Evolutionary conservation across 306 rosid genomes (phyloP), one percentile per base, ranked within the genome.

Genomic region (Chamaecrista fasciculata): DNA sequence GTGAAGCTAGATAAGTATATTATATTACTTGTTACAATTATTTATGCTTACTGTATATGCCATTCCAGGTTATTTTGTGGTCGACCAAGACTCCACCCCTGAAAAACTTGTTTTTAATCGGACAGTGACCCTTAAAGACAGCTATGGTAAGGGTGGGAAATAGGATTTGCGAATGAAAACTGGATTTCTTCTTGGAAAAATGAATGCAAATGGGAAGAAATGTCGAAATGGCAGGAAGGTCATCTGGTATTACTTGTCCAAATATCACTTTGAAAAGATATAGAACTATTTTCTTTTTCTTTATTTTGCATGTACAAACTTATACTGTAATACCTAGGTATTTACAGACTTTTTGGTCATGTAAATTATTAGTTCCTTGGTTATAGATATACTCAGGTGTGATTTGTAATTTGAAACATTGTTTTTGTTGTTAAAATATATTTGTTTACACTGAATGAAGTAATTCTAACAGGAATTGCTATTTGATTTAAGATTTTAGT

Each of bases 51-150:
- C 64, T 71, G 14, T 67, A 24, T 69, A 9, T 84, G 58, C 73
- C 34, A 46, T 79, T 78, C 10, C 86, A 95, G 99, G 99, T 18
- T 95, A 91, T 86, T 95, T 95, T 80, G 88, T 73, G 70, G 95
- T 95, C 3, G 97, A 95, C 74, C 80, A 66, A 76, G 97, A 95
- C 70, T 87, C 99, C 0, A 82, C 91, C 73, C 74, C 88, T 3
- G 97, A 84, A 60, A 95, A 89, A 67, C 92, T 91, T 25, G 86
- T 95, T 59, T 91, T 95, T 20, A 94, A 94, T 61, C 83, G 97
- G 50, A 91, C 99, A 0, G 99, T 94, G 59, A 94, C 95, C 0
- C 79, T 94, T 29, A 80, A 82, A 77, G 99, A 82, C 71, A 85
- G 88, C 83, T 90, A 86, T 40, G 20, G 81, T 47, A 94, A 86